These are phyloP conservation scores for Neobulgaria alba DNA, from an alignment of 2,329 filamentous ascomycete species.

Conservation along the genomic window DNA sequence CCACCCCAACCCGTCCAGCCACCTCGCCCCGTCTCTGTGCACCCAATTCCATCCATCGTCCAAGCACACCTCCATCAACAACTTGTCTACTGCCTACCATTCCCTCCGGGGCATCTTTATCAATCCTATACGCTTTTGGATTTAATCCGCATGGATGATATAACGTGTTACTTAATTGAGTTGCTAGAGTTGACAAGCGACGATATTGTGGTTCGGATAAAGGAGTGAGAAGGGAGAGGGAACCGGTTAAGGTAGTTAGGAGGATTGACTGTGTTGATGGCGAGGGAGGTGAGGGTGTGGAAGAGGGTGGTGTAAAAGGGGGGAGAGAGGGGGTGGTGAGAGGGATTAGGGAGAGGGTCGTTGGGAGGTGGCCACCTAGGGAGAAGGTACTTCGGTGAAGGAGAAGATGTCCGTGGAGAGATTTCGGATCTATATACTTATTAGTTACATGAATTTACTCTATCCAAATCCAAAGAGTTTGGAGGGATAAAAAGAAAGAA, in stretches of 20 bases:
- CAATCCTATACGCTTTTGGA: slow-evolving; percentile 67
- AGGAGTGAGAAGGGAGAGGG: slow-evolving; percentile 67
- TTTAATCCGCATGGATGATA: slow-evolving; percentile 75
- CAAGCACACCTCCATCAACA: slow-evolving; percentile 69
- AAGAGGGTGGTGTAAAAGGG: slow-evolving; percentile 23
- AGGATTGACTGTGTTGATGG: no score
- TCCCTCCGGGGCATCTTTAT: slow-evolving; percentile 39
- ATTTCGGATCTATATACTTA: slow-evolving; percentile 67
- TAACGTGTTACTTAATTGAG: slow-evolving; percentile 68
- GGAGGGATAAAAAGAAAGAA: slow-evolving; percentile 4
- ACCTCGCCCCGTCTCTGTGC: slow-evolving; percentile 65
- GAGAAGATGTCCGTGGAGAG: slow-evolving; percentile 77
- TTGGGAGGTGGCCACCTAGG: slow-evolving; percentile 68
- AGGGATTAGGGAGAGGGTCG: slow-evolving; percentile 67
- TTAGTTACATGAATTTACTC: no score
- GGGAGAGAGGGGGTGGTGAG: no score
- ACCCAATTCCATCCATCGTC: slow-evolving; percentile 67
- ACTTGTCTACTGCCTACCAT: slow-evolving; percentile 37
- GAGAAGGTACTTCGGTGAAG: slow-evolving; percentile 85
- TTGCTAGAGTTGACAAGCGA: slow-evolving; percentile 70
- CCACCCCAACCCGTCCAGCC: slow-evolving; percentile 61
- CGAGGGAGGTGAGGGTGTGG: slow-evolving; percentile 32
- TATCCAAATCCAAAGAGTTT: neutral
- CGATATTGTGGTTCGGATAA: slow-evolving; percentile 76
- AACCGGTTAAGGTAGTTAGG: slow-evolving; percentile 66